Percentiles rank a stretch among this genome's conserved stretches.
phyloP scores from a whole-genome alignment of 345 rosid genomes.

The Lepidium africanum region DNA sequence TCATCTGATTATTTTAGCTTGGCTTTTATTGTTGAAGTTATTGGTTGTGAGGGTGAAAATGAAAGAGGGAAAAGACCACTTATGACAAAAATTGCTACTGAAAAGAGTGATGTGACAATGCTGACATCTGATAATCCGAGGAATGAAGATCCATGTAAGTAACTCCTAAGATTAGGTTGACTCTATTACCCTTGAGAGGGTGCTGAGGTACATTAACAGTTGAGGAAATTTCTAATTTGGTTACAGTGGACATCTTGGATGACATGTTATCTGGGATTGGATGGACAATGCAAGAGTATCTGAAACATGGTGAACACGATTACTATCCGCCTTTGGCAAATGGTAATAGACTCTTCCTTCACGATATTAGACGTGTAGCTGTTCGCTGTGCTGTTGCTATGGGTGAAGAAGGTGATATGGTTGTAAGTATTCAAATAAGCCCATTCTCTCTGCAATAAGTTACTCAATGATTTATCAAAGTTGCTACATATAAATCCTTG shows the following conservation, averaged over 20 bases:
- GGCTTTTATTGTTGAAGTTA: constrained; percentile 31
- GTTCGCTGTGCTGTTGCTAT: constrained; percentile 91
- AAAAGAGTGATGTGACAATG: constrained; percentile 90
- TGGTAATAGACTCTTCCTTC: constrained; percentile 85
- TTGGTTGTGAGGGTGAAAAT: constrained; percentile 76
- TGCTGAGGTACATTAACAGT: neutral
- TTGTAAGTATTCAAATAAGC: constrained; percentile 54
- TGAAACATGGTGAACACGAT: constrained; percentile 82
- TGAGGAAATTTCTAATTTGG: constrained; percentile 10
- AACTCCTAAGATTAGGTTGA: neutral
- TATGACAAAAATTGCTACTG: constrained; percentile 81
- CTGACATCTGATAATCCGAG: constrained; percentile 85
- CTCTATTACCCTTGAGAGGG: neutral
- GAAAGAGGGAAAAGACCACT: constrained; percentile 84
- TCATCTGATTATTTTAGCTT: constrained; percentile 1
- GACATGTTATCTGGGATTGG: constrained; percentile 92
- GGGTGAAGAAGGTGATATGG: constrained; percentile 99
- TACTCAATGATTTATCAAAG: neutral
- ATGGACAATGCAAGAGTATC: constrained; percentile 89
- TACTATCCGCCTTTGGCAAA: constrained; percentile 86
- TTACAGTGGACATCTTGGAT: constrained; percentile 90
- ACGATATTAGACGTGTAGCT: constrained; percentile 87
- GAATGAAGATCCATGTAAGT: constrained; percentile 86
- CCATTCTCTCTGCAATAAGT: neutral
- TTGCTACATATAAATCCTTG: neutral